Conservation (phyloP, 2,329 filamentous ascomycete species). For the Colletotrichum somersetense region DNA sequence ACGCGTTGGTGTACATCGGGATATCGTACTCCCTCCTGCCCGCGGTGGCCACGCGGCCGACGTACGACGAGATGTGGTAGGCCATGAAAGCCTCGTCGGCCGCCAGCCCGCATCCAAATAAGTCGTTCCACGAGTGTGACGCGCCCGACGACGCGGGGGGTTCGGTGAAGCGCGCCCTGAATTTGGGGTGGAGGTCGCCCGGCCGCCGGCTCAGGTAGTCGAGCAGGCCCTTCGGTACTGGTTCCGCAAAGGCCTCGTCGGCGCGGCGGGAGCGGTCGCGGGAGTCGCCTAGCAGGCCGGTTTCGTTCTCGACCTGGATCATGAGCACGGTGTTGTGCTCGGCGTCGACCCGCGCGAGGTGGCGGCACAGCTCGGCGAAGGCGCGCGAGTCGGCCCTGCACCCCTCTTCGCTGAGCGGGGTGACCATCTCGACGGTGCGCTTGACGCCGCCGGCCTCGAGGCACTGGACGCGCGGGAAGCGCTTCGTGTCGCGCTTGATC, state of each 20-base stretch:
- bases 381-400: conserved; percentile 51
- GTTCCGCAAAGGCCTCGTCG: conserved; percentile 55
- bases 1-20: conserved; percentile 53
- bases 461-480: conserved; percentile 52
- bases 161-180: conserved; percentile 47
- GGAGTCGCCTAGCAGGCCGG: conserved; percentile 64
- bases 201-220: conserved; percentile 43
- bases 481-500: conserved; percentile 52
- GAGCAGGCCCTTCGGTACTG: conserved; percentile 48
- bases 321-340: conserved; percentile 64
- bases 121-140: conserved; percentile 48
- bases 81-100: conserved; percentile 56
- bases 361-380: conserved; percentile 49
- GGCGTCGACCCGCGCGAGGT: conserved; percentile 57
- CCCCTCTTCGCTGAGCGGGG: conserved; percentile 47
- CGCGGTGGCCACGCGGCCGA: conserved; percentile 51
- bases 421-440: conserved; percentile 51
- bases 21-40: conserved; percentile 51
- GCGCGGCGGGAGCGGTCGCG: conserved; percentile 59
- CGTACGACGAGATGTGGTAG: conserved; percentile 51
- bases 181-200: conserved; percentile 47
- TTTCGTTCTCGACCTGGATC: conserved; percentile 71
- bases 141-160: conserved; percentile 44
- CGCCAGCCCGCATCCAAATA: conserved; percentile 48
- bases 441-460: conserved; percentile 50